Base-by-base conservation (phyloP, 1,284 basidiomycete genomes). In the Trametes versicolor region DNA sequence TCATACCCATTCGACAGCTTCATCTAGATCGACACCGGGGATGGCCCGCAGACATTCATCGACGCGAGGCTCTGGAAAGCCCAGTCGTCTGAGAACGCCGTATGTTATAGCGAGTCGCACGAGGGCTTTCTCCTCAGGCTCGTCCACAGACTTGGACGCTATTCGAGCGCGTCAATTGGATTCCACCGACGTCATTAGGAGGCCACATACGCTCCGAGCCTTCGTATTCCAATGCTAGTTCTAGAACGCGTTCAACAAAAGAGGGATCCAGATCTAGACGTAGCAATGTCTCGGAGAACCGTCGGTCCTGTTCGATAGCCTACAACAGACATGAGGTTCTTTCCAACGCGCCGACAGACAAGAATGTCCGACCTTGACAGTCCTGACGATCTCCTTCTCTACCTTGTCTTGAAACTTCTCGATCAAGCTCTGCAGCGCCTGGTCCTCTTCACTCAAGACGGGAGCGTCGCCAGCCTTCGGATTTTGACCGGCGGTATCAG, bases 1-100 rank as follows among this genome's bases (percentile, higher is more conserved):
- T 77, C 89, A 66, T 71, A 97, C 96, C 95, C 96, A 98, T 73
- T 96, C 93, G 62, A 94, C 84, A n/a, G 94, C 96, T 62, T 97
- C 94, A 23, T 98, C 96, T 47, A 98, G 82, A 8, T 96, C 94
- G 21, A 94, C 81, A 0, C 89, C 87, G 37, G 83, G 77, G 37
- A 91, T 88, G 23, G 80, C 77, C 58, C 77, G 79, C 17, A 98
- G 77, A 70, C 94, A 96, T 66, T 90, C 83, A 58, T 88, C 83
- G 10, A 96, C 88, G 63, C 88, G 83, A 9, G 82, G 83, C 68
- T 93, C 87, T 0, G 86, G 78, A 77, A 97, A 97, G 0, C 94
- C 95, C n/a, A 97, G 82, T 58, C 91, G 85, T 64, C 91, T 83
- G n/a, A 99, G 82, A 21, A 94, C 86, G 32, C 94, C 92, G 73